A percentile compares a stretch with the other conserved stretches of the same genome.
phyloP scores from a whole-genome alignment of 495 filamentous ascomycete genomes.

The Chaetomium fimeti region DNA sequence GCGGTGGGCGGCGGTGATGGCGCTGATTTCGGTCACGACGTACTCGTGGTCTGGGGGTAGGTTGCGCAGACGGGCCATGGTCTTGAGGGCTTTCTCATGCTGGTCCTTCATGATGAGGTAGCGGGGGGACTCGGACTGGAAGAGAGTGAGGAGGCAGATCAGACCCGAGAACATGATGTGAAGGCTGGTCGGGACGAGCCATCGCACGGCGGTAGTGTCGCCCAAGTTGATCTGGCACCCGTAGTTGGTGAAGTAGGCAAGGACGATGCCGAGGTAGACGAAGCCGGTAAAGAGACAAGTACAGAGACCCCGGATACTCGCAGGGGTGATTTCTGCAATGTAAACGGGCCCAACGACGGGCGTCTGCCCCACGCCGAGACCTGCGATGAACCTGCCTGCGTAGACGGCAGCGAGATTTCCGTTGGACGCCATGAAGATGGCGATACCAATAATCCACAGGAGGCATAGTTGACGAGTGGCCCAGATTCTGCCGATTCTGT shows the following conservation, averaged over 20 bases:
- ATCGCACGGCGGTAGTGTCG: constrained; percentile 56
- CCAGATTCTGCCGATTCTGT: constrained; percentile 67
- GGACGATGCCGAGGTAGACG: constrained; percentile 62
- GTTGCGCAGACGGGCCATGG: constrained; percentile 51
- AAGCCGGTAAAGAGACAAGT: constrained; percentile 66
- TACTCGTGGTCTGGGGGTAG: constrained; percentile 51
- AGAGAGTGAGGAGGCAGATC: constrained; percentile 62
- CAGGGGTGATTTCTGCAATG: constrained; percentile 61
- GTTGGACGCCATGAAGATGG: constrained; percentile 60
- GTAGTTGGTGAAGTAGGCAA: constrained; percentile 59
- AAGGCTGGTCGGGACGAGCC: constrained; percentile 64
- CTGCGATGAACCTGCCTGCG: constrained; percentile 65
- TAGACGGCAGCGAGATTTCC: constrained; percentile 50
- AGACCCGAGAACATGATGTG: constrained; percentile 72
- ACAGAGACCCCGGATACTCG: constrained; percentile 63
- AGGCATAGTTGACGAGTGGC: constrained; percentile 65
- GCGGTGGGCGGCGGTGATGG: constrained; percentile 50
- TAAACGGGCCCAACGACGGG: constrained; percentile 63
- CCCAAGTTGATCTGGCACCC: constrained; percentile 59
- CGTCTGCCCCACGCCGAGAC: constrained; percentile 65
- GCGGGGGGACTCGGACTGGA: constrained; percentile 62
- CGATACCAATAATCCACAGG: constrained; percentile 65
- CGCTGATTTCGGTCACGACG: constrained; percentile 50
- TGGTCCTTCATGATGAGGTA: constrained; percentile 55
- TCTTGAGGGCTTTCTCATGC: constrained; percentile 45